Evolutionary conservation across 768 basidiomycete species (phyloP), one percentile per base, ranked within the genome.

Genomic region (Amanita brunnescens): DNA sequence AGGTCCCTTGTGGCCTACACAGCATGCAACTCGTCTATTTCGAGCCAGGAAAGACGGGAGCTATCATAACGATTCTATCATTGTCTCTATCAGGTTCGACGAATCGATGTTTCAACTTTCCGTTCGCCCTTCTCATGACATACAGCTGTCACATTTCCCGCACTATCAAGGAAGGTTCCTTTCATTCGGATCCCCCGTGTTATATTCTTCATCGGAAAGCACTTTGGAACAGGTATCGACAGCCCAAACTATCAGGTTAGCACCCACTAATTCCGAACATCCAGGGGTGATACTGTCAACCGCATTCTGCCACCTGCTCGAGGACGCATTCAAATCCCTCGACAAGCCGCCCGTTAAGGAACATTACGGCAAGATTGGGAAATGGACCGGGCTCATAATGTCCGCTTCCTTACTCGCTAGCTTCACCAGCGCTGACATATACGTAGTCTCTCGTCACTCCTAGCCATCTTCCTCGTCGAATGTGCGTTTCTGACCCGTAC

Each of bases 131-230:
- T 14, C n/a, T 26, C 8, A 23, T 1, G 14, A 23, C 12, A 23
- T 50, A 8, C 33, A 77, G 87, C 88, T n/a, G 82, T 80, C 1
- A 84, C 84, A 0, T 85, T 91, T 55, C 88, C 89, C 0, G 68
- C 78, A 1, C 51, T 87, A 21, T 85, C 87, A 0, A 78, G 76
- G 52, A 72, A 71, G 1, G 59, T 74, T 12, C 69, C 72, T 5
- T 71, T 71, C 51, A 58, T 89, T 18, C 74, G 74, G 47, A 81
- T 88, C 57, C 87, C 86, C 1, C 74, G 74, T 20, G 68, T 86
- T 13, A 59, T 84, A 14, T 91, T 91, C 62, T 91, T 91, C 64
- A 71, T 88, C n/a, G 87, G 85, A 34, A 91, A 90, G 59, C 89
- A 91, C 61, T 90, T 91, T 58, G 89, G 89, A 32, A 91, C 89